These are phyloP conservation scores for Suillus plorans DNA, from an alignment of 768 basidiomycete genomes.

Conservation along the genomic window DNA sequence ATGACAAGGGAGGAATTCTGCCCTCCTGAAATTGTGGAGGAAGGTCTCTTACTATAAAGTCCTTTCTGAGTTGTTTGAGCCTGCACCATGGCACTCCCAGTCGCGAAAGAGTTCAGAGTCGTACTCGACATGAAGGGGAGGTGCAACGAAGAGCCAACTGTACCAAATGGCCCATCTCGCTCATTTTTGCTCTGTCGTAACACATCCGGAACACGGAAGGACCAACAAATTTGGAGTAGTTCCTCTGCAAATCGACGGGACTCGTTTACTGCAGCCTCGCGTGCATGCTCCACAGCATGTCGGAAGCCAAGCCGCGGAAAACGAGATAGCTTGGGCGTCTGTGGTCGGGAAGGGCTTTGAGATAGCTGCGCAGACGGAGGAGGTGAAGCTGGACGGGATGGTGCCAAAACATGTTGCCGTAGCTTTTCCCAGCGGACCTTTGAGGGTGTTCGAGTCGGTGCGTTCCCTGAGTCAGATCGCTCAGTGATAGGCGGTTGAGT, in stretches of 20 bases:
- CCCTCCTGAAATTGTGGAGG: constrained; percentile 37
- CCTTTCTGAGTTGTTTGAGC: constrained; percentile 26
- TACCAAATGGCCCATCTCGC: constrained; percentile 27
- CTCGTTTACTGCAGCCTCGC: constrained; percentile 50
- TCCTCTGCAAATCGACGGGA: constrained; percentile 53
- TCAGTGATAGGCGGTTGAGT: not conserved
- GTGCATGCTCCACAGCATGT: constrained; percentile 65
- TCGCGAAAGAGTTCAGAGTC: constrained; percentile 20
- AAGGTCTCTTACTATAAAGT: constrained; percentile 43
- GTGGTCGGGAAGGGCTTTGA: constrained; percentile 20
- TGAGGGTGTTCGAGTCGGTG: constrained; percentile 30
- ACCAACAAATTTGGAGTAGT: constrained; percentile 54
- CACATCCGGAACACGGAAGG: constrained; percentile 46
- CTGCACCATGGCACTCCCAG: constrained; percentile 22
- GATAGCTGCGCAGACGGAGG: constrained; percentile 10
- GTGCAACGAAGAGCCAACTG: constrained; percentile 37
- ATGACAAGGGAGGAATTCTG: constrained; percentile 40
- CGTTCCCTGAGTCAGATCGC: not conserved
- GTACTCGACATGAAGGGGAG: constrained; percentile 43
- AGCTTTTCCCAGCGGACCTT: constrained; percentile 51
- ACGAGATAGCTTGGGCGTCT: constrained; percentile 51
- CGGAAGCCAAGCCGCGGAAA: constrained; percentile 53
- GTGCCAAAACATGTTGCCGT: constrained; percentile 52
- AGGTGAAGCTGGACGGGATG: constrained; percentile 21
- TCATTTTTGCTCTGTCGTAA: constrained; percentile 23